Base-by-base conservation (phyloP, 208 protist genomes). In the Leishmania aethiopica region DNA sequence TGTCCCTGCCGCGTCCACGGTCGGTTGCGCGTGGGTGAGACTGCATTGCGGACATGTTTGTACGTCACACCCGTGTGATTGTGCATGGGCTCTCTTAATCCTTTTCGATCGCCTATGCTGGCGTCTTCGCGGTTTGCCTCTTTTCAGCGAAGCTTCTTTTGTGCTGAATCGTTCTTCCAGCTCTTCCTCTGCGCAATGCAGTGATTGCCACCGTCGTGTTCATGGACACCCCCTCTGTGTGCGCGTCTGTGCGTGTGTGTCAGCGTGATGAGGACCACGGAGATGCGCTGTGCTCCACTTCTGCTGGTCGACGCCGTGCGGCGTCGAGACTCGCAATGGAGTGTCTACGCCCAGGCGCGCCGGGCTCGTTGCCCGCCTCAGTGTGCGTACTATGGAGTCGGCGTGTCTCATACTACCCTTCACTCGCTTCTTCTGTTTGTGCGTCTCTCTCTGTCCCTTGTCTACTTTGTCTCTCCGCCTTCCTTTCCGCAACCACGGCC, bases 41-140 rank as follows among this genome's bases (percentile, higher is more conserved):
- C 42, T 73, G 69, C 22, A 19, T 53, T 53, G n/a, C 69, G 3
- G 69, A 35, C 8, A 8, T 73, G 69, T n/a, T 73, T 47, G 7
- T 6, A 5, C 40, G 69, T 25, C 69, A 49, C 37, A 47, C 28
- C 22, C 28, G 40, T 53, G 32, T n/a, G 28, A 2, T 45, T 25
- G 32, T 76, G 47, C 51, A 40, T 76, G 47, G 49, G 72, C 72
- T 76, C 49, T 76, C 32, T 76, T 32, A 13, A 51, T 53, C 15
- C 11, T 60, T 59, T 60, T 60, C 25, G 15, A 13, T 70, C 51
- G 51, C 17, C n/a, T 35, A 3, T 60, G 15, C 17, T 7, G 32
- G 35, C n/a, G 2, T 42, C 32, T 42, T 10, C n/a, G 49, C 28
- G n/a, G 49, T 40, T 60, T 3, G 32, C 32, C 3, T 67, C 60